Evolutionary conservation across 139 green algal genomes (phyloP), one percentile per base, ranked within the genome.

Genomic region (Chlamydomonas schloesseri): DNA sequence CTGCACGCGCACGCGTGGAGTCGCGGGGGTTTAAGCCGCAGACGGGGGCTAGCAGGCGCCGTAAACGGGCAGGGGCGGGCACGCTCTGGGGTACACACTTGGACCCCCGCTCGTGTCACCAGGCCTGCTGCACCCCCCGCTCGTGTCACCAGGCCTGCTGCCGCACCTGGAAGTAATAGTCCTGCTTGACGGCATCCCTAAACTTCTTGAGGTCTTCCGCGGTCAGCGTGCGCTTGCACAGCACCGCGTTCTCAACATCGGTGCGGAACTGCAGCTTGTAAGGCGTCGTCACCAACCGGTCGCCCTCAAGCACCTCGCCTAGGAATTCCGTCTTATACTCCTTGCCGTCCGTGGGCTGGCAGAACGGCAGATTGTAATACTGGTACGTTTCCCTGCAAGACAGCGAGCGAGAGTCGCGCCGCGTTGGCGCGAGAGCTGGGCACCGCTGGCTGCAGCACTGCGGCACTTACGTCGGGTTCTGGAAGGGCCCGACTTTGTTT

Each of bases 161-260:
- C 21, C 33, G 29, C 42, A 93, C 96, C 93, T 99, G 97, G 85
- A 99, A 99, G 92, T 99, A 99, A 89, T 98, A 99, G 86, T 99
- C 97, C 76, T 97, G 89, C 69, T 92, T 88, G 20, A 99, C 90
- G 17, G 96, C 95, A 60, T 95, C 88, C 0, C 96, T 86, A 36
- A 99, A 96, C 62, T 93, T 92, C 34, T 96, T 81, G 50, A 99
- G 73, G 24, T 99, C 97, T 28, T 95, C 89, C 4, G 42, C n/a
- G 31, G 62, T 92, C 18, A 99, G 91, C 47, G 90, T 89, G 78
- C 95, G 94, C 13, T 88, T 93, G 79, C 98, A 99, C 50, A 99
- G 90, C 31, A 91, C 84, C 58, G 94, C 84, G 58, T 96, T 95
- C 34, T 98, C 94, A 53, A 95, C 89, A 83, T 99, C 94, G 34